phyloP scores from a whole-genome alignment of 805 yeast species.

The Yamadazyma sp. region DNA sequence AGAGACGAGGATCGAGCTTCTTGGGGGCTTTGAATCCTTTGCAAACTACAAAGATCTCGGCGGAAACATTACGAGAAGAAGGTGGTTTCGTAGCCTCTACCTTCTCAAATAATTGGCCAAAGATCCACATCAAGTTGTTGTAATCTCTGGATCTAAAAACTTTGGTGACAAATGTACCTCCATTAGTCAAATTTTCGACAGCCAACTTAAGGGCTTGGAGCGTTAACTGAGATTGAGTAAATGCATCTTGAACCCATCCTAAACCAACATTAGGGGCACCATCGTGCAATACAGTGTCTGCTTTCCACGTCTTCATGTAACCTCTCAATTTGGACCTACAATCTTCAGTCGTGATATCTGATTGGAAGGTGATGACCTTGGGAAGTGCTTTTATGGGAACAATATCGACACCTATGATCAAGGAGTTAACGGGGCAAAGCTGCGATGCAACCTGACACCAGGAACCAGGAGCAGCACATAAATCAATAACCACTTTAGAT shows the following conservation, averaged over 20 bases:
- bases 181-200: conserved; percentile 84
- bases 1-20: conserved; percentile 84
- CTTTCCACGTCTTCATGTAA: conserved; percentile 98
- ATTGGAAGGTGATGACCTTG: conserved; percentile 88
- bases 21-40: conserved; percentile 95
- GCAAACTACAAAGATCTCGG: conserved; percentile 97
- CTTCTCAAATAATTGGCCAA: conserved; percentile 90
- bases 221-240: conserved; percentile 94
- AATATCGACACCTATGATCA: conserved; percentile 97
- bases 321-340: conserved; percentile 94
- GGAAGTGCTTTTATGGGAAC: conserved; percentile 97
- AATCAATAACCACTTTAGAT: conserved; percentile 93
- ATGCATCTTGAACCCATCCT: conserved; percentile 99
- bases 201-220: conserved; percentile 92
- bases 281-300: conserved; percentile 96
- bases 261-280: conserved; percentile 99
- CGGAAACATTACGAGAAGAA: conserved; percentile 97
- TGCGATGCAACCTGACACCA: conserved; percentile 99
- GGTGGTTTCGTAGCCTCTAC: conserved; percentile 99
- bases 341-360: conserved; percentile 97
- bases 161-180: conserved; percentile 95
- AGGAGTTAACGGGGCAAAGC: conserved; percentile 86
- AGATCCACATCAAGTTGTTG: conserved; percentile 96
- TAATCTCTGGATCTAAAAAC: conserved; percentile 98
- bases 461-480: conserved; percentile 92